Base-by-base conservation (phyloP, 768 basidiomycete genomes). In the Pleurotus platypus region DNA sequence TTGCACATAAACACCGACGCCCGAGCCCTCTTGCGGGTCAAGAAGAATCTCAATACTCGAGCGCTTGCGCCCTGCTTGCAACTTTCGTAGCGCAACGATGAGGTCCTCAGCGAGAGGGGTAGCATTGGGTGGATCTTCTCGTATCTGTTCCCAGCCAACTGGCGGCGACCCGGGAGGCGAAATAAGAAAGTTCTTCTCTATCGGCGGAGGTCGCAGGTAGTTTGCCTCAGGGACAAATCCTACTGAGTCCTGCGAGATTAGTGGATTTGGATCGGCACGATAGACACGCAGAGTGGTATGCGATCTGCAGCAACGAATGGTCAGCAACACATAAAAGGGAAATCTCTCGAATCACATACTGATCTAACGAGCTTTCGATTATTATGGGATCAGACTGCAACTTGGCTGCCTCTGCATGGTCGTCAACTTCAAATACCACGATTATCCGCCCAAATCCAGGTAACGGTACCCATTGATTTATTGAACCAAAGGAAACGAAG, bases 111-210 rank as follows among this genome's bases (percentile, higher is more conserved):
- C 96, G 22, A 97, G 81, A 4, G 94, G 88, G 2, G 81, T 72
- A 2, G 75, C 68, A 66, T 98, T 98, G 0, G 96, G 96, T 15
- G 93, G 92, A 6, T 95, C 94, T 70, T 98, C 96, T 49, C 76
- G 76, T 57, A 94, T 82, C 20, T 82, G 93, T 66, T 97, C 94
- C 97, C 97, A 99, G 2, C 95, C 97, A 1, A 95, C 86, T 0
- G 97, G 97, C 0, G 97, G 97, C 0, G 94, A 97, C 4, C 97
- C 97, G 3, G 97, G 97, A 0, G 97, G 97, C 0, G 97, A 98
- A 61, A 99, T 95, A 47, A 99, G 80, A 73, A 98, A 98, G 73
- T 98, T 98, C 72, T 93, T 93, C 63, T 94, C 90, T 39, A 86
- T 62, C 0, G 80, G 72, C 0, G 96, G 96, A 0, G 94, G 93